phyloP scores from a whole-genome alignment of 306 rosid genomes.

The Cicer cuneatum region DNA sequence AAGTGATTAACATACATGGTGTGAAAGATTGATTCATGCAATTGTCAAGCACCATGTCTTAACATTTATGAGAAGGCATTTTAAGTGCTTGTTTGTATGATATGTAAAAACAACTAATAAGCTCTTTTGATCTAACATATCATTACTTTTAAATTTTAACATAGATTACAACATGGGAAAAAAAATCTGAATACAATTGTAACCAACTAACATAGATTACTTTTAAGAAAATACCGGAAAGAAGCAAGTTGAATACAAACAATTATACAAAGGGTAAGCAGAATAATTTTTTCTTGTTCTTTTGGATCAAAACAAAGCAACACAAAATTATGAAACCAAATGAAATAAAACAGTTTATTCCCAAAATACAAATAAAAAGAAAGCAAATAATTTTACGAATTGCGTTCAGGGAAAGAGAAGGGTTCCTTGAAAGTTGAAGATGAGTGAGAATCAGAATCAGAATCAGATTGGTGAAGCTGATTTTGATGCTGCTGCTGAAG shows the following conservation, averaged over 20 bases:
- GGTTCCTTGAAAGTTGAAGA: constrained; percentile 47
- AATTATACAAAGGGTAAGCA: background rate
- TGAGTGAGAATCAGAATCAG: constrained; percentile 46
- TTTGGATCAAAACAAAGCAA: background rate
- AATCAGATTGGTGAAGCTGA: constrained; percentile 42
- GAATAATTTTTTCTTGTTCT: background rate
- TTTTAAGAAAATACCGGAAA: background rate
- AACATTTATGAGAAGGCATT: too few relatives aligned
- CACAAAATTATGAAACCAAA: background rate
- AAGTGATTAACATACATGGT: too few relatives aligned
- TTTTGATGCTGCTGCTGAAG: constrained; percentile 44
- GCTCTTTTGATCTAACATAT: too few relatives aligned
- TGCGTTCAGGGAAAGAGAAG: constrained; percentile 48
- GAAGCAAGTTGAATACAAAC: background rate
- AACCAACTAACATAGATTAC: too few relatives aligned
- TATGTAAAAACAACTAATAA: too few relatives aligned
- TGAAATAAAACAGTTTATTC: background rate
- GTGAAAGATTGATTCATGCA: too few relatives aligned
- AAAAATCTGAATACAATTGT: too few relatives aligned
- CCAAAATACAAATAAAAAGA: constrained; percentile 10
- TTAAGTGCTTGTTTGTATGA: too few relatives aligned
- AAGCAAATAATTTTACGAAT: constrained; percentile 36
- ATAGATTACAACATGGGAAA: too few relatives aligned
- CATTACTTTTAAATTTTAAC: too few relatives aligned
- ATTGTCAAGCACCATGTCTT: too few relatives aligned